phyloP scores from a whole-genome alignment of 2,329 filamentous ascomycete genomes.

The Cladorrhinum sp. region DNA sequence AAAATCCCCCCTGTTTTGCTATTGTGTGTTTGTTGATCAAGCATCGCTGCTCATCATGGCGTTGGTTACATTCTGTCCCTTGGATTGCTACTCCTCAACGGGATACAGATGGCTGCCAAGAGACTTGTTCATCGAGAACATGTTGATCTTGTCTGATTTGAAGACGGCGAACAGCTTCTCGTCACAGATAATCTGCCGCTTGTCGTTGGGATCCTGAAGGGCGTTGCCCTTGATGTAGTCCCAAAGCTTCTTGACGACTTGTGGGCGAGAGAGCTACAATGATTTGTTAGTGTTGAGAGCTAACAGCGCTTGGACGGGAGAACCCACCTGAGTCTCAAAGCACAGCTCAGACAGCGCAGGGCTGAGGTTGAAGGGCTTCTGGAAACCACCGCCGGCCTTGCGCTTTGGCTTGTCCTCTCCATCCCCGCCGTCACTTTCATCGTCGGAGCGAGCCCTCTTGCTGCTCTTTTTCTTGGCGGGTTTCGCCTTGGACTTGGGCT shows the following conservation, averaged over 20 bases:
- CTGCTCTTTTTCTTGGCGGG: slow-evolving; percentile 68
- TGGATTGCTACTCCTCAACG: slow-evolving; percentile 58
- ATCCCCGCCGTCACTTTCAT: slow-evolving; percentile 74
- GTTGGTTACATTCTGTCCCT: neutral
- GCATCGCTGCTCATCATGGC: neutral
- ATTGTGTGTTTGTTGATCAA: neutral
- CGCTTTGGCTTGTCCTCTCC: slow-evolving; percentile 65
- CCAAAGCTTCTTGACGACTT: slow-evolving; percentile 97
- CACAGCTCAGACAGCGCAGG: slow-evolving; percentile 65
- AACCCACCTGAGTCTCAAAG: slow-evolving; percentile 63
- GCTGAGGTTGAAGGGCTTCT: slow-evolving; percentile 78
- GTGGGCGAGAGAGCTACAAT: slow-evolving; percentile 77
- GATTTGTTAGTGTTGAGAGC: neutral
- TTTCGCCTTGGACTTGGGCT: slow-evolving; percentile 44
- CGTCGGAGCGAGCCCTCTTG: slow-evolving; percentile 71
- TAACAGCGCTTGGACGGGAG: neutral
- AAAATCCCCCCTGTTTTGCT: slow-evolving; percentile 16
- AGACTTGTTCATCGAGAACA: slow-evolving; percentile 99
- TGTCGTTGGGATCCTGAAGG: slow-evolving; percentile 87
- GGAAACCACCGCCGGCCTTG: slow-evolving; percentile 89
- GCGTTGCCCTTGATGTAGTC: slow-evolving; percentile 85
- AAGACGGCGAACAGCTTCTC: slow-evolving; percentile 89
- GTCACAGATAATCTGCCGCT: slow-evolving; percentile 90
- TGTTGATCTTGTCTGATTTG: slow-evolving; percentile 85
- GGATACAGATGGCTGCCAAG: slow-evolving; percentile 87